These are phyloP conservation scores for Russula lepida DNA, from an alignment of 768 basidiomycete species.

Conservation along the genomic window DNA sequence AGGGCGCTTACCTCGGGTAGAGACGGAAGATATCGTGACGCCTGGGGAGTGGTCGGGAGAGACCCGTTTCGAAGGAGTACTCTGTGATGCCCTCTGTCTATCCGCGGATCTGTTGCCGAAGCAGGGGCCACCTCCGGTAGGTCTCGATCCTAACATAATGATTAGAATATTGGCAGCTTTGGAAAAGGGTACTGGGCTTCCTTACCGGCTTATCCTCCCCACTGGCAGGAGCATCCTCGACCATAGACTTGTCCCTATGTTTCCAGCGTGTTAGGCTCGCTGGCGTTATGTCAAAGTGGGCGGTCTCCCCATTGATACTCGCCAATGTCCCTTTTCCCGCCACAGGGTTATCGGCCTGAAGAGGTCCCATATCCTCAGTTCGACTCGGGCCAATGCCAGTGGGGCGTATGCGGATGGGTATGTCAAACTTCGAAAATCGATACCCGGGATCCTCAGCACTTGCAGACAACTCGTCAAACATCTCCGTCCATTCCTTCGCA, in stretches of 20 bases:
- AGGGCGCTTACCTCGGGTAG: constrained; percentile 2
- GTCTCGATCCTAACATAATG: background rate
- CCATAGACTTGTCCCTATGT: constrained; percentile 3
- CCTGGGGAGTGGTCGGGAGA: background rate
- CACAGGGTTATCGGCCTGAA: background rate
- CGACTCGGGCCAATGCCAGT: too few relatives aligned
- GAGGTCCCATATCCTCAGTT: background rate
- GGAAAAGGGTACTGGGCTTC: background rate
- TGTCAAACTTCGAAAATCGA: background rate
- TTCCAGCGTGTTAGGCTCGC: background rate
- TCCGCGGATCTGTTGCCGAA: background rate
- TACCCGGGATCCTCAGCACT: background rate
- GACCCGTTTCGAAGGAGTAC: background rate
- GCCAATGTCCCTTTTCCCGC: background rate
- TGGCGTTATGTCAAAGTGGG: background rate
- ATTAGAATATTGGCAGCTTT: background rate
- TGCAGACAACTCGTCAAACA: constrained; percentile 9
- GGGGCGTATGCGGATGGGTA: background rate
- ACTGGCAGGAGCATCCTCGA: background rate
- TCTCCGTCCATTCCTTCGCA: constrained; percentile 11
- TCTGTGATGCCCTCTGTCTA: background rate
- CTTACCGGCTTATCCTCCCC: background rate
- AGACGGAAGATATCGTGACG: background rate
- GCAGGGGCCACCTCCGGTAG: background rate
- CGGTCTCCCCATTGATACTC: background rate